Evolutionary conservation across 176 grass and related monocot genomes (phyloP).

Genomic region (Oryza officinalis): DNA sequence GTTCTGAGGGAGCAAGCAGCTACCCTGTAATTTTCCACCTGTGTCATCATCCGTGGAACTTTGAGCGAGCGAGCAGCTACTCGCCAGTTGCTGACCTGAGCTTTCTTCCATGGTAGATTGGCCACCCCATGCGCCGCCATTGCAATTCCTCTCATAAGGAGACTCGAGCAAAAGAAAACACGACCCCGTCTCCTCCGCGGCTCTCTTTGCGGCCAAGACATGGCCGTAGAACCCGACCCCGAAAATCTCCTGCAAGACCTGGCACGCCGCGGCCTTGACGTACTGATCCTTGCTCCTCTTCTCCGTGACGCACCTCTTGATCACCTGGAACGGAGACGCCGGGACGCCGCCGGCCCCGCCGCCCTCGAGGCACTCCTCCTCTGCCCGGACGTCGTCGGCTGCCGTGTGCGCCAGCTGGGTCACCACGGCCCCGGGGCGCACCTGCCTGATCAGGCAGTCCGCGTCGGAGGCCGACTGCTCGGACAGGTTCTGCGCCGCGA

Average conservation of each 20-base stretch:
- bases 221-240: constrained; percentile 88
- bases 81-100: constrained; percentile 45
- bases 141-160: constrained; percentile 64
- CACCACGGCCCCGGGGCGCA: constrained; percentile 70
- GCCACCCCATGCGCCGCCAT: constrained; percentile 8
- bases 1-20: constrained; percentile 51
- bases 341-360: constrained; percentile 54
- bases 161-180: constrained; percentile 87
- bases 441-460: constrained; percentile 68
- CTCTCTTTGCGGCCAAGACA: constrained; percentile 84
- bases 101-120: constrained; percentile 5
- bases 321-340: constrained; percentile 71
- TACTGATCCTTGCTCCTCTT: constrained; percentile 79
- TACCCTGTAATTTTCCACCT: constrained; percentile 49
- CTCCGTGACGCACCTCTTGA: constrained; percentile 77
- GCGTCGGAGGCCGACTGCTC: constrained; percentile 78
- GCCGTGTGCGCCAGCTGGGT: constrained; percentile 68
- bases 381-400: constrained; percentile 62
- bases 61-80: constrained; percentile 44
- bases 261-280: constrained; percentile 72
- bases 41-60: constrained; percentile 27
- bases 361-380: constrained; percentile 59
- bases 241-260: constrained; percentile 90
- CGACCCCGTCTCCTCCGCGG: constrained; percentile 62
- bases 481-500: constrained; percentile 80